Percentiles rank a stretch among this genome's conserved stretches.
Evolutionary conservation across 495 filamentous ascomycete genomes (phyloP).

Genomic region (Rusavskia elegans): DNA sequence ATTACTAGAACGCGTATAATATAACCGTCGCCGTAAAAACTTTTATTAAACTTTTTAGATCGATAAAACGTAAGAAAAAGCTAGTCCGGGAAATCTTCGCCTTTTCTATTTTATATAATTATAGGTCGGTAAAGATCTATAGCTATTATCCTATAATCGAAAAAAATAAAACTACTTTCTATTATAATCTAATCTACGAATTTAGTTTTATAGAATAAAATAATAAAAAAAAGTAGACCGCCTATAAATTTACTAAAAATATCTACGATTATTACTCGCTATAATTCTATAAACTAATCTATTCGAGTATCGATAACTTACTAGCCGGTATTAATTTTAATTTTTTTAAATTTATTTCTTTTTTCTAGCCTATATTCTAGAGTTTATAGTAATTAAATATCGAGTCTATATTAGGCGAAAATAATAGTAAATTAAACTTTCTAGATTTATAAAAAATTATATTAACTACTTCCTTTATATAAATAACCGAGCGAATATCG

Average conservation of each 20-base stretch:
- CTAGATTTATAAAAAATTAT: no score
- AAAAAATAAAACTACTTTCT: conserved; percentile 7
- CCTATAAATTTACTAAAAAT: conserved; percentile 23
- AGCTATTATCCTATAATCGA: conserved; percentile 16
- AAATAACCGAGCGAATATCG: no score
- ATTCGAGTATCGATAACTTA: no score
- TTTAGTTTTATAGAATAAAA: conserved; percentile 18
- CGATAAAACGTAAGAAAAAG: conserved; percentile 22
- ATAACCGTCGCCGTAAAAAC: conserved; percentile 18
- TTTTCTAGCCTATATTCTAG: no score
- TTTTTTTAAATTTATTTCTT: no score
- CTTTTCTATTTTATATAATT: conserved; percentile 34
- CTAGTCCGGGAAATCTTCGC: conserved; percentile 25
- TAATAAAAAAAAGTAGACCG: conserved; percentile 22
- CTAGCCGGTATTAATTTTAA: no score
- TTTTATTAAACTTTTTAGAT: conserved; percentile 14
- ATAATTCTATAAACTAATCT: no score
- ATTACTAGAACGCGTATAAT: conserved; percentile 24
- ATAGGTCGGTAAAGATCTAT: conserved; percentile 15
- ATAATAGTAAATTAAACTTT: no score
- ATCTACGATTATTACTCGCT: conserved; percentile 18
- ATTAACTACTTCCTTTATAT: no score
- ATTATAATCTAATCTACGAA: conserved; percentile 14
- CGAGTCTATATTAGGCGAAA: no score
- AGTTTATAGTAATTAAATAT: no score